phyloP scores from a whole-genome alignment of 2,329 filamentous ascomycete genomes.

The Diaporthe vaccinii region DNA sequence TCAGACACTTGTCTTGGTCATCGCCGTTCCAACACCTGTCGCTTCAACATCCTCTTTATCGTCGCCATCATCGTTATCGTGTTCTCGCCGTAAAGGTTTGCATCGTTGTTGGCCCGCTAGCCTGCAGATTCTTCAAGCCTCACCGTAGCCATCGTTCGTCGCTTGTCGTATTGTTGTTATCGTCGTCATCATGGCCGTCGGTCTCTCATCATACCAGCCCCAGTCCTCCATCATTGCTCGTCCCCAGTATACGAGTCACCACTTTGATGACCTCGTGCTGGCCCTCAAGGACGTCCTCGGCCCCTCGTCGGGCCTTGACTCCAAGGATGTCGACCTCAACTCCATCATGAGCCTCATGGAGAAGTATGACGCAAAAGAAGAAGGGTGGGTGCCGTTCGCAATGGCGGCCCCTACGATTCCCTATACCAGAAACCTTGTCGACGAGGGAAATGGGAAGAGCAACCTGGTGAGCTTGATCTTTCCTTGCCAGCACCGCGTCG shows the following conservation, averaged over 20 bases:
- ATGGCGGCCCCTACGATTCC: slow-evolving; percentile 76
- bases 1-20: slow-evolving; percentile 12
- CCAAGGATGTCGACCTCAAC: slow-evolving; percentile 82
- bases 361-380: slow-evolving; percentile 76
- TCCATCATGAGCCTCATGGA: slow-evolving; percentile 81
- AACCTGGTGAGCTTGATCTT: slow-evolving; percentile 58
- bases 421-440: slow-evolving; percentile 91
- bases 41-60: slow-evolving; percentile 21
- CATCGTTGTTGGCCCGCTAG: slow-evolving; percentile 10
- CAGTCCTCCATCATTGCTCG: slow-evolving; percentile 5
- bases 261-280: slow-evolving; percentile 78
- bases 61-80: background rate
- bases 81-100: slow-evolving; percentile 2
- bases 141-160: slow-evolving; percentile 17
- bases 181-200: slow-evolving; percentile 46
- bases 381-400: slow-evolving; percentile 82
- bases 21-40: background rate
- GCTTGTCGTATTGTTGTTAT: slow-evolving; percentile 11
- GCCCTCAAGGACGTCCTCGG: slow-evolving; percentile 83
- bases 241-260: slow-evolving; percentile 41
- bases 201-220: slow-evolving; percentile 38
- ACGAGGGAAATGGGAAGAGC: slow-evolving; percentile 82
- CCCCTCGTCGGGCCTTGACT: slow-evolving; percentile 84
- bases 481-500: background rate
- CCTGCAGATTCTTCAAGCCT: slow-evolving; percentile 7